Evolutionary conservation across 345 rosid genomes (phyloP).

Genomic region (Populus ilicifolia): DNA sequence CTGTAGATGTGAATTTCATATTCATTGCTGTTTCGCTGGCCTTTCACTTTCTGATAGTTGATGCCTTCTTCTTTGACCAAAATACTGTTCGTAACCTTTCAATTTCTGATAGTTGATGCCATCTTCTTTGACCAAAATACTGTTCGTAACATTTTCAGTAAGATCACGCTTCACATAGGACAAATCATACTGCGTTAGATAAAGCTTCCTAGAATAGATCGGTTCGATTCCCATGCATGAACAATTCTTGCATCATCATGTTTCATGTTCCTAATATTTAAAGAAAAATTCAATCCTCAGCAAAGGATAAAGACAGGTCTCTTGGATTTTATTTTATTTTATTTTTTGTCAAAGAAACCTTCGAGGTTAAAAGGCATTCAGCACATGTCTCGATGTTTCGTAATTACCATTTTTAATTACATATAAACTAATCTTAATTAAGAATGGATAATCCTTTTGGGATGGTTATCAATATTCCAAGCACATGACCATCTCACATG

Average conservation of each 20-base stretch:
- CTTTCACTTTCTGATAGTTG: constrained; percentile 1
- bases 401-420: background rate
- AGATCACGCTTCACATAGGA: background rate
- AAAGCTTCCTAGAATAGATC: background rate
- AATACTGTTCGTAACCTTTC: background rate
- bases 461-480: background rate
- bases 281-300: constrained; percentile 3
- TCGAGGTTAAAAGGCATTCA: constrained; percentile 6
- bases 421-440: background rate
- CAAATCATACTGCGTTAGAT: background rate
- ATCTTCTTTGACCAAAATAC: background rate
- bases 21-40: background rate
- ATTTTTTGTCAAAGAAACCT: background rate
- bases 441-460: background rate
- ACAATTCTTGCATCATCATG: constrained; percentile 9
- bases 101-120: background rate
- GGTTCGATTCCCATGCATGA: constrained; percentile 1
- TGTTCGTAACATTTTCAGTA: background rate
- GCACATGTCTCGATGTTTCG: background rate
- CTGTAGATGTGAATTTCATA: background rate
- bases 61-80: background rate
- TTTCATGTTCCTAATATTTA: background rate
- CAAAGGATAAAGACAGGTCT: constrained; percentile 5
- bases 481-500: constrained; percentile 11
- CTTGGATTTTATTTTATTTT: background rate